A percentile compares a stretch with the other conserved stretches of the same genome.
These are phyloP conservation scores for Bryum argenteum DNA, from an alignment of 225 moss, liverwort and hornwort species.

Conservation along the genomic window DNA sequence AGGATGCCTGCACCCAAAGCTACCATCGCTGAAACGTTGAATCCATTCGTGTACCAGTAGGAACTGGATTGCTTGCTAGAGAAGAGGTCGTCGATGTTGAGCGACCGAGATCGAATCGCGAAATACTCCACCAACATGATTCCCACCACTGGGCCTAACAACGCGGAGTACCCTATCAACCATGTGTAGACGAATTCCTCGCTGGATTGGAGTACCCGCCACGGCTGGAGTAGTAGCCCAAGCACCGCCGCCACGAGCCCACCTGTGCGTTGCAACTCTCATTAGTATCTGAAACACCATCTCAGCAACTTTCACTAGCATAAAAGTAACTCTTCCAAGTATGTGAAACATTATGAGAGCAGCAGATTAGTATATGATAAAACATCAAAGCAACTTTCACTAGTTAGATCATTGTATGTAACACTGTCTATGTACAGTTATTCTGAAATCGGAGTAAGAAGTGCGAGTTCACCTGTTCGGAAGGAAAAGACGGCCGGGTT, in stretches of 20 bases:
- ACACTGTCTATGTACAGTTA: too few species aligned
- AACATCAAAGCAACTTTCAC: too few species aligned
- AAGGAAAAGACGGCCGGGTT: constrained; percentile 63
- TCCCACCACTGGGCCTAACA: constrained; percentile 77
- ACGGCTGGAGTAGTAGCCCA: constrained; percentile 64
- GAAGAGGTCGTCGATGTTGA: constrained; percentile 57
- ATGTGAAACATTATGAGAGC: too few species aligned
- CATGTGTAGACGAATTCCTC: constrained; percentile 74
- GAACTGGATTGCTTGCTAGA: constrained; percentile 42
- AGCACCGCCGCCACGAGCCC: constrained; percentile 62
- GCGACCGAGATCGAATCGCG: constrained; percentile 40
- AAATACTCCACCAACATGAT: constrained; percentile 76
- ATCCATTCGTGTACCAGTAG: constrained; percentile 73
- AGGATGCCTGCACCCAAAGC: constrained; percentile 61
- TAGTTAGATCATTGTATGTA: too few species aligned
- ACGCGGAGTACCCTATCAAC: constrained; percentile 81
- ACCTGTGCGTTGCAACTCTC: constrained; percentile 23
- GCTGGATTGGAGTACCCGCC: constrained; percentile 72
- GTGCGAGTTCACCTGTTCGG: constrained; percentile 50
- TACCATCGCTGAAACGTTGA: constrained; percentile 58
- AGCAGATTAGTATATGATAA: too few species aligned
- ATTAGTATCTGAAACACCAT: too few species aligned
- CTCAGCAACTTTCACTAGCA: too few species aligned
- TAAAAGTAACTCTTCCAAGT: too few species aligned
- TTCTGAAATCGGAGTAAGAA: not conserved